A percentile compares a stretch with the other conserved stretches of the same genome.
Conservation (phyloP, 2,329 filamentous ascomycete genomes). For the Colletotrichum aenigma region DNA sequence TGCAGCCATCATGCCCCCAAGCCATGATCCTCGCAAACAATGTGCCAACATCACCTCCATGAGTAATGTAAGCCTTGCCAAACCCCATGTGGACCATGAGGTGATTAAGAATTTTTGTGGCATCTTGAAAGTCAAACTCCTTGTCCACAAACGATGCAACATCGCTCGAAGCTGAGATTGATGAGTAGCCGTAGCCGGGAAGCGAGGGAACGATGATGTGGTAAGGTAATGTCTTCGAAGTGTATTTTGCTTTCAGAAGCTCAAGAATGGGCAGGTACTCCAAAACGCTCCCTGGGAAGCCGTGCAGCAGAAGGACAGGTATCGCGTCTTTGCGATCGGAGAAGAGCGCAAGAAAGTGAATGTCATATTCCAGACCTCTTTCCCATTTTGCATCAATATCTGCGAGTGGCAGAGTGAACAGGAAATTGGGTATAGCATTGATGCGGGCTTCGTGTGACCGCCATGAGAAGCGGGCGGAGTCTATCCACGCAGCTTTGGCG, state of each 20-base stretch:
- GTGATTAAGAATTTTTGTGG: not conserved
- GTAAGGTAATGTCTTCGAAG: not conserved
- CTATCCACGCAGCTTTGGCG: not conserved
- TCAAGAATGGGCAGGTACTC: not conserved
- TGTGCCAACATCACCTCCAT: not conserved
- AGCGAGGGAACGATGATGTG: not conserved
- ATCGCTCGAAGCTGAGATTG: not conserved
- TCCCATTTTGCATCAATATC: rapidly evolving
- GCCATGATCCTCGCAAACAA: not conserved
- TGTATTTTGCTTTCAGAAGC: not conserved
- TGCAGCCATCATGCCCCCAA: not conserved
- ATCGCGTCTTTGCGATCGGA: not conserved
- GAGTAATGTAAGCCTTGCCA: not conserved
- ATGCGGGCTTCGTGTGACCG: not conserved
- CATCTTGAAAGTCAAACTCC: not conserved
- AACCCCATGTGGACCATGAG: not conserved
- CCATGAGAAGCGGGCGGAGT: not conserved
- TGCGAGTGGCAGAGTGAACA: rapidly evolving
- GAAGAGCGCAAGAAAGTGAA: not conserved
- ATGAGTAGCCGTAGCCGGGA: not conserved
- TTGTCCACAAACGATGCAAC: not conserved
- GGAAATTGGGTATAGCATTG: not conserved
- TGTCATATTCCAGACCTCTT: not conserved
- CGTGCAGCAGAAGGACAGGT: not conserved
- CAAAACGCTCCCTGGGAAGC: not conserved